phyloP scores from a whole-genome alignment of 768 basidiomycete genomes.

The Lepiota brunneoincarnata region DNA sequence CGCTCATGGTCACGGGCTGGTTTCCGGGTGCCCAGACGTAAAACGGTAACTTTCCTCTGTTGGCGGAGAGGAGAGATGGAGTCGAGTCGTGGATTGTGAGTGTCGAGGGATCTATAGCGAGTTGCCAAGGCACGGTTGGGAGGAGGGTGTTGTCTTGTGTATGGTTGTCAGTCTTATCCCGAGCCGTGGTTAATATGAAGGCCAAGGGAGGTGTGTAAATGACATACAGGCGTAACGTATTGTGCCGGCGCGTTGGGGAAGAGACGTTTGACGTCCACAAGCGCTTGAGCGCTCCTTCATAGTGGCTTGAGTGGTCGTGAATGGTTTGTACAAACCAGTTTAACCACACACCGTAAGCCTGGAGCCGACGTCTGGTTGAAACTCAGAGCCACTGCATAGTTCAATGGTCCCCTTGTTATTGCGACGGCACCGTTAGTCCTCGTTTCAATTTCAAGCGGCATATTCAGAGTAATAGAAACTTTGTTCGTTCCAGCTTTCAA shows the following conservation, averaged over 20 bases:
- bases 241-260: slow-evolving; percentile 34
- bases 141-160: slow-evolving; percentile 36
- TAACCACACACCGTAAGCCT: slow-evolving; percentile 26
- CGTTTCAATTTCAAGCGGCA: slow-evolving; percentile 31
- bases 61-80: slow-evolving; percentile 19
- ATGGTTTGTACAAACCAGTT: neutral
- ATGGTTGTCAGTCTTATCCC: slow-evolving; percentile 35
- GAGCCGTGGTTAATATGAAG: neutral
- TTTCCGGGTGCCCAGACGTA: slow-evolving; percentile 38
- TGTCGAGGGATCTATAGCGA: slow-evolving; percentile 37
- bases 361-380: slow-evolving; percentile 31
- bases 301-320: neutral
- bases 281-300: slow-evolving; percentile 34
- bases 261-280: slow-evolving; percentile 29
- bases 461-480: slow-evolving; percentile 27
- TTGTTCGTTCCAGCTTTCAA: slow-evolving; percentile 25
- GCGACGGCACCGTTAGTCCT: slow-evolving; percentile 35
- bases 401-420: slow-evolving; percentile 34
- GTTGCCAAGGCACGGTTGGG: slow-evolving; percentile 34
- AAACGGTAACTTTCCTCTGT: slow-evolving; percentile 24
- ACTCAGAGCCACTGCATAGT: slow-evolving; percentile 34
- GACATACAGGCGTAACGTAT: slow-evolving; percentile 33
- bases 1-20: slow-evolving; percentile 38
- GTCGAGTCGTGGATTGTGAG: slow-evolving; percentile 29
- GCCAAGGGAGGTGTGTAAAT: neutral